A percentile compares a stretch with the other conserved stretches of the same genome.
Conservation (phyloP, 2,329 filamentous ascomycete genomes). For the Ascochyta pisi region DNA sequence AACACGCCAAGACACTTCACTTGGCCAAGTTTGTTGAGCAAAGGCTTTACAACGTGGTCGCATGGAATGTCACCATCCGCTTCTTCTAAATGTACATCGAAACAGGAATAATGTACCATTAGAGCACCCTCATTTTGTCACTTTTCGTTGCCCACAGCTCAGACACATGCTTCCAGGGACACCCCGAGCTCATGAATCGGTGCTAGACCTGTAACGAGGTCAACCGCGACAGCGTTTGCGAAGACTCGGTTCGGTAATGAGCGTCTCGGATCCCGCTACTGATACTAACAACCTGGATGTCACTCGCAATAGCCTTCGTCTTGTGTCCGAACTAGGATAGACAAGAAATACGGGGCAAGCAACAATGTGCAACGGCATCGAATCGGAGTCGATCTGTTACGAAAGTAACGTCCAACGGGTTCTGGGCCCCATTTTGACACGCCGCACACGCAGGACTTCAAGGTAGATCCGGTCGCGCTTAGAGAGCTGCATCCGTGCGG, state of each 20-base stretch:
- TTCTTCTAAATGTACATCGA: not conserved
- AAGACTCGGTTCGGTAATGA: conserved; percentile 6
- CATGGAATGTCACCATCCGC: not conserved
- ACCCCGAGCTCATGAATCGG: not conserved
- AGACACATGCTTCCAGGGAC: not conserved
- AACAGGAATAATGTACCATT: not conserved
- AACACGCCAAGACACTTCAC: not conserved
- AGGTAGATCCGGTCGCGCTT: conserved; percentile 3
- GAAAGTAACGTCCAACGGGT: conserved; percentile 28
- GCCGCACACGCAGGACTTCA: not conserved
- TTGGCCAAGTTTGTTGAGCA: not conserved
- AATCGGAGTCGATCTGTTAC: conserved; percentile 29
- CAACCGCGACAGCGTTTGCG: not conserved
- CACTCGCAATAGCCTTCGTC: conserved; percentile 35
- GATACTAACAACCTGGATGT: conserved; percentile 12
- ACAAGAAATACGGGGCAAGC: conserved; percentile 35
- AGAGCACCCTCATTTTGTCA: not conserved
- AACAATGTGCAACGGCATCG: conserved; percentile 32
- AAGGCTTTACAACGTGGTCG: not conserved
- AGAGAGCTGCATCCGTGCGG: not conserved
- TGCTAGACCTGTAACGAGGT: not conserved
- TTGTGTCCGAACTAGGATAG: conserved; percentile 29
- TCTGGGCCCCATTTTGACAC: conserved; percentile 22
- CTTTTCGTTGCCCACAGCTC: not conserved
- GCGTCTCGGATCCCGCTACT: not conserved